These are phyloP conservation scores for Yarrowia bubula DNA, from an alignment of 805 yeast genomes.

Conservation along the genomic window DNA sequence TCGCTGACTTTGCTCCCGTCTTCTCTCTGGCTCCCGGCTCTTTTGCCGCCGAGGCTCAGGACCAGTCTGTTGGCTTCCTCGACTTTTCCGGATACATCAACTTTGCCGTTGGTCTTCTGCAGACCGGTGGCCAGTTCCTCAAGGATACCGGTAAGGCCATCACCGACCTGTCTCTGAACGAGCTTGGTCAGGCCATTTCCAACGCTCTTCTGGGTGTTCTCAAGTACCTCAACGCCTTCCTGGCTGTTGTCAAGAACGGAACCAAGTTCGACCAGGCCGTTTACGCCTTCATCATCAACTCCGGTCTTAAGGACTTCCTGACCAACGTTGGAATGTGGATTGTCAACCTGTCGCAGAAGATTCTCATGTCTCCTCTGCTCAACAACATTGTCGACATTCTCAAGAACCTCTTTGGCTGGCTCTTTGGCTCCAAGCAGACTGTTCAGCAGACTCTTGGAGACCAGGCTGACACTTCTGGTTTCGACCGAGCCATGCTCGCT, in stretches of 20 bases:
- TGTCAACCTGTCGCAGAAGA: conserved; percentile 25
- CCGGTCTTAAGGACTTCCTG: conserved; percentile 22
- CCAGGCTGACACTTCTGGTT: conserved; percentile 17
- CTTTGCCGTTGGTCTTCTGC: conserved; percentile 18
- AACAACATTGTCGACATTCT: conserved; percentile 25
- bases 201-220: conserved; percentile 18
- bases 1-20: conserved; percentile 15
- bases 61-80: conserved; percentile 5
- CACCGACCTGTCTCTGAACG: conserved; percentile 17
- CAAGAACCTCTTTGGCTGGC: conserved; percentile 24
- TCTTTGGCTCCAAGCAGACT: conserved; percentile 27
- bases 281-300: conserved; percentile 23
- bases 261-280: conserved; percentile 15
- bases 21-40: conserved; percentile 18
- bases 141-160: conserved; percentile 25
- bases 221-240: conserved; percentile 25
- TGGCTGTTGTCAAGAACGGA: conserved; percentile 13
- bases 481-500: conserved; percentile 21
- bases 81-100: conserved; percentile 23
- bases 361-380: conserved; percentile 26
- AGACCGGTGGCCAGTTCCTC: conserved; percentile 24
- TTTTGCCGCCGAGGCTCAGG: conserved; percentile 17
- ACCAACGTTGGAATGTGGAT: conserved; percentile 25
- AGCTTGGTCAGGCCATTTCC: conserved; percentile 23
- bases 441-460: conserved; percentile 11